These are phyloP conservation scores for Apiospora marii DNA, from an alignment of 2,329 filamentous ascomycete species.

Conservation along the genomic window DNA sequence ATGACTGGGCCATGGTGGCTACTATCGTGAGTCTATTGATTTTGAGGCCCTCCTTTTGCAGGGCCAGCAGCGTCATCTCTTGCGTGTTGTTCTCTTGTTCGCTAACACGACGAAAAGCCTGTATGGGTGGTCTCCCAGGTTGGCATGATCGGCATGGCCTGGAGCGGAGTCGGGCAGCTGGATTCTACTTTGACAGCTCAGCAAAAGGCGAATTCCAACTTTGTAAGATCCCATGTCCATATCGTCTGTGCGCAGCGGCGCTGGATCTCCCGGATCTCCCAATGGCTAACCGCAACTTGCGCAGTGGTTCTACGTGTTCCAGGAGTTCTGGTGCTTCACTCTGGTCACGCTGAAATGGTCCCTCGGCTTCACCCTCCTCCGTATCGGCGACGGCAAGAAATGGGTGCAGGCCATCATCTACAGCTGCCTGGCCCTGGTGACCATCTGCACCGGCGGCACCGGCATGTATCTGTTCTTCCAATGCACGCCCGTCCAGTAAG, in stretches of 20 bases:
- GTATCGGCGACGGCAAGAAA: neutral
- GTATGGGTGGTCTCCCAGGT: conserved; percentile 8
- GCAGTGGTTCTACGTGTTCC: conserved; percentile 14
- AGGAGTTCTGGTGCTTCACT: conserved; percentile 19
- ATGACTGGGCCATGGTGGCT: conserved; percentile 11
- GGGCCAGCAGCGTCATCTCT: neutral
- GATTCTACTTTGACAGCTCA: neutral
- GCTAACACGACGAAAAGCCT: neutral
- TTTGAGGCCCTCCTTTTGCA: neutral
- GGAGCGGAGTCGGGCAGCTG: neutral
- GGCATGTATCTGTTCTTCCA: conserved; percentile 16
- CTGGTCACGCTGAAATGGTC: conserved; percentile 2
- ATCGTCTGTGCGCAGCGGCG: neutral
- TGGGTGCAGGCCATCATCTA: conserved; percentile 9
- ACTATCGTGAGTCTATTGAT: neutral
- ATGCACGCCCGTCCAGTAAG: conserved; percentile 7
- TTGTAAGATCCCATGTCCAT: neutral
- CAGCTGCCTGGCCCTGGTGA: neutral
- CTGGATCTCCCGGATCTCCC: neutral
- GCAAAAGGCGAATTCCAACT: neutral
- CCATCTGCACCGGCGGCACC: conserved; percentile 4
- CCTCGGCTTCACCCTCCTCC: conserved; percentile 1
- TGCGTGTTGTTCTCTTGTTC: no score
- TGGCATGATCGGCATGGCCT: conserved; percentile 3
- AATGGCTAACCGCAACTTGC: neutral